Evolutionary conservation across 1,139 yeast genomes (phyloP).

Genomic region (Blastobotrys indianensis): DNA sequence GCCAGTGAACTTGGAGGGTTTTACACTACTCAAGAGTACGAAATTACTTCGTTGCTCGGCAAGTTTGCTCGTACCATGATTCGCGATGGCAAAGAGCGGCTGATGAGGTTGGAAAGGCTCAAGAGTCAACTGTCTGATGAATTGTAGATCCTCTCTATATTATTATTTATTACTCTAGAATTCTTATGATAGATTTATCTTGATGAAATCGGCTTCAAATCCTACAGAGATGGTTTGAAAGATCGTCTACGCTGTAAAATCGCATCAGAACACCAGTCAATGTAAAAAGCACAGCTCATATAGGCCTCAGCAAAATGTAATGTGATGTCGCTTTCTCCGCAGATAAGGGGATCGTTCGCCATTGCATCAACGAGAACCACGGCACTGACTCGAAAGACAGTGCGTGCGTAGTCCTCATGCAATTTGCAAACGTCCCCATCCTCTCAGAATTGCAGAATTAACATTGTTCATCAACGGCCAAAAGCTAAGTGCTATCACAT

Average conservation of each 20-base stretch:
- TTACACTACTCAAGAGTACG: constrained; percentile 31
- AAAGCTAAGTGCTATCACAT: too few species aligned
- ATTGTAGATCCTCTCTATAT: not conserved
- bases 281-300: not conserved
- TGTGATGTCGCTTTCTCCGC: constrained; percentile 20
- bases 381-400: constrained; percentile 5
- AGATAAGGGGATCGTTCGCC: not conserved
- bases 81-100: constrained; percentile 33
- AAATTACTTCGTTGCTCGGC: constrained; percentile 28
- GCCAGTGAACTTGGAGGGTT: constrained; percentile 39
- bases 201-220: too few species aligned
- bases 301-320: constrained; percentile 20
- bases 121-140: constrained; percentile 4
- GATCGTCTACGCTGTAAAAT: too few species aligned
- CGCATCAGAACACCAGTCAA: too few species aligned
- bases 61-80: constrained; percentile 28
- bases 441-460: constrained; percentile 27
- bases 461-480: constrained; percentile 23
- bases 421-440: too few species aligned
- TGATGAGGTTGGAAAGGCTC: constrained; percentile 31
- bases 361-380: not conserved
- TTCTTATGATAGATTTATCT: too few species aligned
- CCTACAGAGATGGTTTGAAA: too few species aligned
- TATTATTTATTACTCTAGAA: constrained; percentile 2
- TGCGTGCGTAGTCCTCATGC: too few species aligned